These are phyloP conservation scores for Phycomyces nitens DNA, from an alignment of 192 early-diverging fungal species.

Conservation along the genomic window DNA sequence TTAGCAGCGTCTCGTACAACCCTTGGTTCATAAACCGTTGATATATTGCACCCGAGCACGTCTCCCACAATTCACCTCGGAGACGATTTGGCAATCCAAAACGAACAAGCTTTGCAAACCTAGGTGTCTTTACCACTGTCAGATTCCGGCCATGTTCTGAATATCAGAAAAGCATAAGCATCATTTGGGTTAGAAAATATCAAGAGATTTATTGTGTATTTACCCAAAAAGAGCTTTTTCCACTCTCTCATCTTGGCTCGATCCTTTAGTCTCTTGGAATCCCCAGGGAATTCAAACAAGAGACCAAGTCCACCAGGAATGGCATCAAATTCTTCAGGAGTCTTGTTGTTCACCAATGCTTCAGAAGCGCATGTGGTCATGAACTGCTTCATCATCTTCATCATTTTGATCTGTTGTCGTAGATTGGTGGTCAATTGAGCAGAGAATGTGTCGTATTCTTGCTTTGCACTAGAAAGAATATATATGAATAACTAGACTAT, in stretches of 20 bases:
- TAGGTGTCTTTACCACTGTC: conserved; percentile 72
- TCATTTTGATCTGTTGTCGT: conserved; percentile 65
- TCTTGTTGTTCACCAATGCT: conserved; percentile 55
- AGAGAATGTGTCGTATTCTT: conserved; percentile 79
- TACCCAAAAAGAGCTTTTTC: conserved; percentile 47
- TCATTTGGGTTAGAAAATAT: too few species aligned
- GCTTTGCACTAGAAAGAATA: conserved; percentile 36
- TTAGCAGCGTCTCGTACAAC: conserved; percentile 62
- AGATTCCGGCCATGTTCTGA: conserved; percentile 75
- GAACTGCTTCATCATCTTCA: conserved; percentile 82
- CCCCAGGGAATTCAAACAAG: conserved; percentile 72
- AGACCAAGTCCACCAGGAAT: conserved; percentile 62
- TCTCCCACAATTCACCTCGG: conserved; percentile 91
- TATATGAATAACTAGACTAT: too few species aligned
- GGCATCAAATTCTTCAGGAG: conserved; percentile 45
- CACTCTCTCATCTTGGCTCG: conserved; percentile 30
- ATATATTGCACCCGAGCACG: conserved; percentile 78
- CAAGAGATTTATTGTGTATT: too few species aligned
- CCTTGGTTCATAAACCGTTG: conserved; percentile 79
- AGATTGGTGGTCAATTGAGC: conserved; percentile 67
- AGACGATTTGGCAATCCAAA: conserved; percentile 78
- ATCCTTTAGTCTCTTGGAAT: conserved; percentile 48
- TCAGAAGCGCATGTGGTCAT: conserved; percentile 82
- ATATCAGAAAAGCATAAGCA: too few species aligned
- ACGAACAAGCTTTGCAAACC: conserved; percentile 77